These are phyloP conservation scores for Phytopythium vexans DNA, from an alignment of 352 stramenopile species.

Conservation along the genomic window DNA sequence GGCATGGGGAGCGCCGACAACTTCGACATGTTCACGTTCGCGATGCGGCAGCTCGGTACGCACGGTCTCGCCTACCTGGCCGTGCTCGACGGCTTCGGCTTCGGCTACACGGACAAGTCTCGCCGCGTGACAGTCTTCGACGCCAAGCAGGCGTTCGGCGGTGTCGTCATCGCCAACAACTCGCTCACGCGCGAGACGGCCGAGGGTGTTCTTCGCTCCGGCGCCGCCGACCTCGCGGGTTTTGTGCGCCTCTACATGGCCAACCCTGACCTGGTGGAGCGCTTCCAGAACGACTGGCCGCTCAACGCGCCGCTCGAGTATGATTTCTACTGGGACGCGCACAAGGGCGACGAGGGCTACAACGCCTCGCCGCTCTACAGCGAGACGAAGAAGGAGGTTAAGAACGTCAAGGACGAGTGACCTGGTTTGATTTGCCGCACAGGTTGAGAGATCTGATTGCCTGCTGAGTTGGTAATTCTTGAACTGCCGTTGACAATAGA, in stretches of 20 bases:
- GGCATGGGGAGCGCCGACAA: constrained; percentile 20
- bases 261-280: constrained; percentile 28
- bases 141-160: constrained; percentile 16
- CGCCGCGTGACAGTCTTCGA: constrained; percentile 9
- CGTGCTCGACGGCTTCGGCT: too few species aligned
- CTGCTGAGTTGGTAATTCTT: too few species aligned
- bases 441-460: too few species aligned
- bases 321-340: constrained; percentile 9
- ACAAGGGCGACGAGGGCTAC: constrained; percentile 10
- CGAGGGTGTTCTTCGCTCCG: constrained; percentile 13
- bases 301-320: constrained; percentile 1
- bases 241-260: constrained; percentile 28
- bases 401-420: too few species aligned
- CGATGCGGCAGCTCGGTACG: constrained; percentile 7
- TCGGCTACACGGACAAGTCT: constrained; percentile 4
- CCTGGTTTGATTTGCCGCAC: too few species aligned
- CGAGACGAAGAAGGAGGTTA: too few species aligned
- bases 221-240: constrained; percentile 20
- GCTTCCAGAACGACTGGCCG: too few species aligned
- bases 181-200: constrained; percentile 16
- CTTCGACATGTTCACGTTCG: constrained; percentile 23
- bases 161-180: constrained; percentile 14
- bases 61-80: constrained; percentile 11
- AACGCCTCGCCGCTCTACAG: too few species aligned
- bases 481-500: too few species aligned